Evolutionary conservation across 805 yeast genomes (phyloP), one percentile per base, ranked within the genome.

Genomic region (Kluyveromyces siamensis): DNA sequence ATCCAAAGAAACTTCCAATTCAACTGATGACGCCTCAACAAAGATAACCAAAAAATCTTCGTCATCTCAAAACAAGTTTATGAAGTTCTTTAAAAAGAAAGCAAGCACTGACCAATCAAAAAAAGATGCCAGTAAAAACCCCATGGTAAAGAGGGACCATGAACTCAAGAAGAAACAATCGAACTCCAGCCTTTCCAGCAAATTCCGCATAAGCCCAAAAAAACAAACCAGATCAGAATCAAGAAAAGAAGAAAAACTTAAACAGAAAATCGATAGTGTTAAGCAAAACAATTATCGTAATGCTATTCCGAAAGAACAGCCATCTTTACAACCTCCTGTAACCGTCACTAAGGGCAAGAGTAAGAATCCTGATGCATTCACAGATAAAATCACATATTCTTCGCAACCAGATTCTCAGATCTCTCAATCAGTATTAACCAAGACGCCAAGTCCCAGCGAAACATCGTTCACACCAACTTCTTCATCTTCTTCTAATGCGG

Each of bases 51-150:
- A 36, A 19, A 43, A 43, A 33, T 10, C 17, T 7, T 33, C 18
- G 17, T 25, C 50, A 11, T 48, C 56, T 11, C 63, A 60, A 44
- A 57, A 61, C 45, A 60, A 60, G 45, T 56, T 62, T 43, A 63
- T 55, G 8, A 60, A 54, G 37, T 44, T 58, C 27, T 58, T 58
- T 37, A 58, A 52, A 44, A 56, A 58, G 30, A 57, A 50, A 38
- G 36, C 49, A 25, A 50, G 37, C 48, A 56, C 17, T 55, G 54
- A 42, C 51, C 49, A 40, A 7, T 48, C 54, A 16, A 55, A 54
- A 40, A 50, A 46, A 9, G 48, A 50, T 25, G 45, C 37, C 11
- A 10, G 14, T 13, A 48, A 50, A 30, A 9, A 45, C 6, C 10
- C 51, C n/a, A n/a, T n/a, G 18, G 27, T 19, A 9, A n/a, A n/a